Percentiles rank a stretch among this genome's conserved stretches.
Evolutionary conservation across 306 rosid genomes (phyloP).

Genomic region (Rosa lucieae): DNA sequence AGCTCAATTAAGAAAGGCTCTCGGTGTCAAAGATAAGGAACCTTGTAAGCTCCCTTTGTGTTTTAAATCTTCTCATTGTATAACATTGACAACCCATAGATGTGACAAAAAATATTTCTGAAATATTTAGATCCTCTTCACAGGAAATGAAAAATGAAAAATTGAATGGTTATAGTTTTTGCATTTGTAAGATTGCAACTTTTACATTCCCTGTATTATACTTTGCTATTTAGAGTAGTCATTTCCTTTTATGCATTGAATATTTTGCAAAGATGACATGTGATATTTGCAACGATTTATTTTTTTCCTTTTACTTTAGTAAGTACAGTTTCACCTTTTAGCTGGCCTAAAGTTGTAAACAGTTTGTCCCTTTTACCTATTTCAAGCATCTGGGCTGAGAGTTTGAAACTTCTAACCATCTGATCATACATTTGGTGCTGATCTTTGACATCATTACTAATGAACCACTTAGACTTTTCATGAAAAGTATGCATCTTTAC

Average conservation of each 20-base stretch:
- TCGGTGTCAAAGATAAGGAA: slow-evolving; percentile 22
- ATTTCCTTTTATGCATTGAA: background rate
- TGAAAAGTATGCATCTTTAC: background rate
- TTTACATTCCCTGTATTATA: background rate
- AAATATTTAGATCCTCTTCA: background rate
- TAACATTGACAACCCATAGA: background rate
- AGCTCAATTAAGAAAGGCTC: slow-evolving; percentile 23
- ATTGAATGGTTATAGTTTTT: background rate
- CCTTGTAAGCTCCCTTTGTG: slow-evolving; percentile 31
- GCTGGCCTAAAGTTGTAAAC: background rate
- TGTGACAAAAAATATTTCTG: background rate
- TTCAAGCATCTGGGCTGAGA: background rate
- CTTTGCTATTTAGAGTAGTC: background rate
- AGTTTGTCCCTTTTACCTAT: background rate
- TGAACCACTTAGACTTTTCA: background rate
- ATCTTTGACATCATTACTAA: background rate
- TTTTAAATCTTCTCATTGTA: background rate
- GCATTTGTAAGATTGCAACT: background rate
- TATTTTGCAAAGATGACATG: background rate
- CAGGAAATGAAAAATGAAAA: background rate
- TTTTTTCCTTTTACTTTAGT: background rate
- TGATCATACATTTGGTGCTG: background rate
- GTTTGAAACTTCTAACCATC: background rate
- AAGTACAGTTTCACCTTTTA: background rate
- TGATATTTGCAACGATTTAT: background rate